Evolutionary conservation across 768 basidiomycete species (phyloP).

Genomic region (Suillus paluster): DNA sequence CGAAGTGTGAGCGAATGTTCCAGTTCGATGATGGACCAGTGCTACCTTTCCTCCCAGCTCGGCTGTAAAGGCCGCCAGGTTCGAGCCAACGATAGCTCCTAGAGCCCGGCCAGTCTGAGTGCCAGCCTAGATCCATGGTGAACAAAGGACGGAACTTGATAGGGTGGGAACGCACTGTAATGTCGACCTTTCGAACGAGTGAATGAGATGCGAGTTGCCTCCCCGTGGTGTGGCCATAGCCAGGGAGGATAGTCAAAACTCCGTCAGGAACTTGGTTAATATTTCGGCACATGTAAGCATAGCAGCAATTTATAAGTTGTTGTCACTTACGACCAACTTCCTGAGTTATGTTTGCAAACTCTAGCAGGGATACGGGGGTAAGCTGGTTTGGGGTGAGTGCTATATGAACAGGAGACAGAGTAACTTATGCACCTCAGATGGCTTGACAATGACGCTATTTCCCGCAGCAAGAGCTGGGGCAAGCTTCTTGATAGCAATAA

Average conservation of each 20-base stretch:
- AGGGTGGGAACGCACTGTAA: constrained; percentile 59
- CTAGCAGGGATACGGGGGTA: constrained; percentile 79
- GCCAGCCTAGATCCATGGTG: constrained; percentile 57
- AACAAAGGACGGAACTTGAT: neutral
- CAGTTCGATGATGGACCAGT: neutral
- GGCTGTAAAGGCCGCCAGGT: constrained; percentile 77
- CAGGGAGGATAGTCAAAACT: constrained; percentile 75
- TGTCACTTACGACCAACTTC: constrained; percentile 64
- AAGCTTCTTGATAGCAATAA: constrained; percentile 90
- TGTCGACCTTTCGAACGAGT: constrained; percentile 77
- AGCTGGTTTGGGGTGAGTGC: constrained; percentile 43
- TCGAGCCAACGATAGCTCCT: constrained; percentile 73
- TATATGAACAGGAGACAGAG: neutral
- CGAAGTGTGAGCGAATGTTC: constrained; percentile 5
- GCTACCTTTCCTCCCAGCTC: constrained; percentile 83
- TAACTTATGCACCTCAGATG: constrained; percentile 62
- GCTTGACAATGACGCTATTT: constrained; percentile 83
- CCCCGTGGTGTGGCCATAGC: constrained; percentile 68
- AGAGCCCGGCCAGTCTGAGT: constrained; percentile 77
- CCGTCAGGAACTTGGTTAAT: constrained; percentile 66
- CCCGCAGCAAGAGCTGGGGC: constrained; percentile 85
- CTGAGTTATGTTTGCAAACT: constrained; percentile 68
- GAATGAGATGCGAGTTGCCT: constrained; percentile 67
- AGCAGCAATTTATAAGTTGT: neutral
- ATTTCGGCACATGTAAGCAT: constrained; percentile 2